Evolutionary conservation across 116 monocot genomes (phyloP).

Genomic region (Cymodocea nodosa): DNA sequence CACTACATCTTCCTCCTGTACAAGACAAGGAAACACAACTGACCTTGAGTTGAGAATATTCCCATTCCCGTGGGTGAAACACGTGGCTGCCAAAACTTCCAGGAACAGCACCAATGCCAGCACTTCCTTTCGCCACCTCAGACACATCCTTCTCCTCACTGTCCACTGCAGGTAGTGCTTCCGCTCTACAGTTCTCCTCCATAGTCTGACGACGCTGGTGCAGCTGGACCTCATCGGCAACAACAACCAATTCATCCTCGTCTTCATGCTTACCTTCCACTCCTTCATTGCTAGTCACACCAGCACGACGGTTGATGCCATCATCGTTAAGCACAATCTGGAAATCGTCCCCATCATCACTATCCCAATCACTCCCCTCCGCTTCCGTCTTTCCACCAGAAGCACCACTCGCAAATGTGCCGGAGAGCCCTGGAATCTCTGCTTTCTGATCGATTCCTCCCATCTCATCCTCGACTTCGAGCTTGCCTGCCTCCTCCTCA

Average conservation of each 20-base stretch:
- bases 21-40: slow-evolving; percentile 10
- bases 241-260: slow-evolving; percentile 60
- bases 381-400: slow-evolving; percentile 6
- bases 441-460: slow-evolving; percentile 24
- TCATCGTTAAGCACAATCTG: slow-evolving; percentile 79
- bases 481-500: slow-evolving; percentile 7
- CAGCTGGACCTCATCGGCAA: slow-evolving; percentile 33
- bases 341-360: slow-evolving; percentile 93
- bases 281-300: slow-evolving; percentile 10
- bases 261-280: slow-evolving; percentile 43
- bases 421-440: slow-evolving; percentile 55
- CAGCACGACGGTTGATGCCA: slow-evolving; percentile 12
- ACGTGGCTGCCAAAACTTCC: slow-evolving; percentile 43
- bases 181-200: slow-evolving; percentile 68
- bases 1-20: background rate
- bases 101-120: slow-evolving; percentile 7
- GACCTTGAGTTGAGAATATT: slow-evolving; percentile 93
- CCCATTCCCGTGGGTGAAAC: slow-evolving; percentile 71
- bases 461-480: slow-evolving; percentile 6
- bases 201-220: slow-evolving; percentile 31
- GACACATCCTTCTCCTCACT: slow-evolving; percentile 51
- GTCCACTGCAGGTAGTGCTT: slow-evolving; percentile 35
- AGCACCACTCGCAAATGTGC: slow-evolving; percentile 1
- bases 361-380: slow-evolving; percentile 62
- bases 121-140: slow-evolving; percentile 31